Conservation (phyloP, 306 rosid species). For the Vachellia collinsii region DNA sequence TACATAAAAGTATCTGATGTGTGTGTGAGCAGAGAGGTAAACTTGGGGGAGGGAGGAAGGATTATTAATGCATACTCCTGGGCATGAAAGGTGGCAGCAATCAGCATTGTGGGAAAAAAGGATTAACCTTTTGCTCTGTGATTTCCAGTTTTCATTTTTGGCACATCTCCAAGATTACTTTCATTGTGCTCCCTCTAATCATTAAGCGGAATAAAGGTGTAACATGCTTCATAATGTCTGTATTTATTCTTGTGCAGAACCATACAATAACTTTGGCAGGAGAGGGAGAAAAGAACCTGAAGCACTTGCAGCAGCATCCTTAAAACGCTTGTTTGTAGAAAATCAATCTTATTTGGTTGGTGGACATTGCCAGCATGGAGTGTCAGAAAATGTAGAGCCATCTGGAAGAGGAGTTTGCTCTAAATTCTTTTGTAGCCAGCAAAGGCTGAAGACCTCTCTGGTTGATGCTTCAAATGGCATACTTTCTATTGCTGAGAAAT, state of each 20-base stretch:
- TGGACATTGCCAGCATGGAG: slow-evolving; percentile 86
- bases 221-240: slow-evolving; percentile 21
- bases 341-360: slow-evolving; percentile 87
- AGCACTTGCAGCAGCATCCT: slow-evolving; percentile 95
- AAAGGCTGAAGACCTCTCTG: slow-evolving; percentile 67
- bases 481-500: slow-evolving; percentile 87
- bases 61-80: slow-evolving; percentile 10
- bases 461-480: slow-evolving; percentile 65
- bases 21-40: not conserved
- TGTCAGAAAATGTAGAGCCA: slow-evolving; percentile 55
- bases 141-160: slow-evolving; percentile 12
- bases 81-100: slow-evolving; percentile 9
- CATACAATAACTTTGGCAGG: slow-evolving; percentile 88
- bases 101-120: not conserved
- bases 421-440: slow-evolving; percentile 69
- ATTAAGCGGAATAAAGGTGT: slow-evolving; percentile 4
- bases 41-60: not conserved
- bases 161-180: slow-evolving; percentile 15
- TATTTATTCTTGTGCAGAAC: slow-evolving; percentile 62
- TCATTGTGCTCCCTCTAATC: slow-evolving; percentile 23
- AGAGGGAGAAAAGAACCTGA: slow-evolving; percentile 98
- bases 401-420: slow-evolving; percentile 73
- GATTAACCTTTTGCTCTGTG: slow-evolving; percentile 24
- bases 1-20: not conserved
- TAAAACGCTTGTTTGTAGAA: slow-evolving; percentile 90